Evolutionary conservation across 805 yeast species (phyloP).

Genomic region (Lachancea waltii): DNA sequence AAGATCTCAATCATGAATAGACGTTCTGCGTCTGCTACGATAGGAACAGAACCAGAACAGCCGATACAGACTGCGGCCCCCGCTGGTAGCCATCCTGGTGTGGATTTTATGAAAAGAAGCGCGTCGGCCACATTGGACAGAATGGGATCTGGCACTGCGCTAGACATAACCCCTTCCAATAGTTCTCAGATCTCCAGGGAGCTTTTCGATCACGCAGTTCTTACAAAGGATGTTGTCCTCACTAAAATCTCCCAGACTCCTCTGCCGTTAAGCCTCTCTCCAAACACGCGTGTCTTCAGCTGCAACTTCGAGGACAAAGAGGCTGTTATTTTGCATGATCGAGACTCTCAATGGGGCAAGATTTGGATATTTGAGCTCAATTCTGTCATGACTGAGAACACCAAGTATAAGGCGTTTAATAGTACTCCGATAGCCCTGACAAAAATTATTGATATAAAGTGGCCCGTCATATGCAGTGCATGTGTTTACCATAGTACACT

Average conservation of each 20-base stretch:
- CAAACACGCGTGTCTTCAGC: constrained; percentile 33
- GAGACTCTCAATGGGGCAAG: constrained; percentile 36
- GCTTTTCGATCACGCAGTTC: constrained; percentile 28
- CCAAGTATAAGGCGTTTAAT: constrained; percentile 25
- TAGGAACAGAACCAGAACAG: constrained; percentile 8
- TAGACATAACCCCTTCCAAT: constrained; percentile 13
- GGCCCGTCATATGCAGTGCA: constrained; percentile 7
- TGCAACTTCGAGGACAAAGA: constrained; percentile 50
- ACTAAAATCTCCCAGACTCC: constrained; percentile 46
- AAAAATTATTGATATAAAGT: constrained; percentile 11
- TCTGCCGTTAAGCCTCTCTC: constrained; percentile 29
- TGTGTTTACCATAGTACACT: constrained; percentile 8
- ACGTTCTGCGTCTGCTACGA: constrained; percentile 16
- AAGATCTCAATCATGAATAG: constrained; percentile 21
- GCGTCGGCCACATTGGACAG: constrained; percentile 29
- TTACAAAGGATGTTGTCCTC: constrained; percentile 63
- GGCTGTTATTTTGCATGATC: constrained; percentile 51
- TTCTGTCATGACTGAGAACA: constrained; percentile 21
- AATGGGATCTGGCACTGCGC: constrained; percentile 14
- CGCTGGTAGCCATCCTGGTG: constrained; percentile 7
- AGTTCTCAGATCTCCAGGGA: constrained; percentile 14
- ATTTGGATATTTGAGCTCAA: constrained; percentile 39
- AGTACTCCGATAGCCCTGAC: constrained; percentile 18
- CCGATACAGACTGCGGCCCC: constrained; percentile 1
- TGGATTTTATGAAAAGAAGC: constrained; percentile 15